phyloP scores from a whole-genome alignment of 176 grass and related monocot species.

The Oryza australiensis region DNA sequence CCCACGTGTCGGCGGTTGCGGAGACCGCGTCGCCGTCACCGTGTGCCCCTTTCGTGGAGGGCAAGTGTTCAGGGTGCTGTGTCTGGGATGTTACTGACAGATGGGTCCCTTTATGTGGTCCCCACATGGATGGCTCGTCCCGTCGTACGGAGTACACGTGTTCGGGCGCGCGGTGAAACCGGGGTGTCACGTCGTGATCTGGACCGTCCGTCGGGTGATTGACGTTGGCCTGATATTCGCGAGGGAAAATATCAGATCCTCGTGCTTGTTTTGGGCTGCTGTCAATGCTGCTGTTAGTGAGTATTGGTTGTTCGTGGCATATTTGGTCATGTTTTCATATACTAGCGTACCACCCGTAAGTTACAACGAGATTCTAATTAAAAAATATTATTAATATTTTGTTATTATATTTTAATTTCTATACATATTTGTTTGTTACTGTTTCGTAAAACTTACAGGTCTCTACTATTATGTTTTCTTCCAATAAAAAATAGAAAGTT shows the following conservation, averaged over 20 bases:
- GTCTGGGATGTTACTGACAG: not conserved
- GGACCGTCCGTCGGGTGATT: not conserved
- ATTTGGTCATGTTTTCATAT: no score
- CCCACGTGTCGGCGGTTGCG: slow-evolving; percentile 32
- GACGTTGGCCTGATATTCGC: not conserved
- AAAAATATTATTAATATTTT: no score
- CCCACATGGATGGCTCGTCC: not conserved
- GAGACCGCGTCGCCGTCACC: not conserved
- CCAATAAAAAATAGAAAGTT: no score
- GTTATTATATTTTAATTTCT: no score
- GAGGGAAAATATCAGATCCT: not conserved
- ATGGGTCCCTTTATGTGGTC: not conserved
- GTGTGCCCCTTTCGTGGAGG: slow-evolving; percentile 9
- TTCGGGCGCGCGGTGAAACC: not conserved
- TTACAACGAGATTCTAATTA: no score
- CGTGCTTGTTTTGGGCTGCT: no score
- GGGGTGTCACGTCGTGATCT: not conserved
- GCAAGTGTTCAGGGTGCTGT: slow-evolving; percentile 12
- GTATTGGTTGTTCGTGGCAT: no score
- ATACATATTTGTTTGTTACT: no score
- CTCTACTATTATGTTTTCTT: no score
- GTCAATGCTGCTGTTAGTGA: no score
- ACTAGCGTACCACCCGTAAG: no score
- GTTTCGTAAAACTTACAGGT: no score
- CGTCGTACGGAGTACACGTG: slow-evolving; percentile 14